These are phyloP conservation scores for Colletotrichum musicola DNA, from an alignment of 2,329 filamentous ascomycete genomes.

Conservation along the genomic window DNA sequence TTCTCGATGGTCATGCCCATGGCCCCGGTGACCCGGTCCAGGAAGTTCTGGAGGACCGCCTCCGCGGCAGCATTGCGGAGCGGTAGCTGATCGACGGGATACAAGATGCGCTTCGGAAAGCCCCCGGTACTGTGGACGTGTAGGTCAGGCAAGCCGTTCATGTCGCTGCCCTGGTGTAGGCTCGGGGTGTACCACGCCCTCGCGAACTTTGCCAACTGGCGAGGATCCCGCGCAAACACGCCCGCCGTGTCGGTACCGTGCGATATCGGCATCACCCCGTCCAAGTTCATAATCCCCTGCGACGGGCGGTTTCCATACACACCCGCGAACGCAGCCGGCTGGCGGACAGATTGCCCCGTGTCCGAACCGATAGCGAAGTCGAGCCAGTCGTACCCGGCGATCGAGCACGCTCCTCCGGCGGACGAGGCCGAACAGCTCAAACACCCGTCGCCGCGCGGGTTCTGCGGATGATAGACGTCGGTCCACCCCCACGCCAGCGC, in stretches of 20 bases:
- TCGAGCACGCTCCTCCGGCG: conserved; percentile 43
- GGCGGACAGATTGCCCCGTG: conserved; percentile 44
- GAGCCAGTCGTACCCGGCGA: conserved; percentile 48
- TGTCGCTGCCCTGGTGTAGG: conserved; percentile 48
- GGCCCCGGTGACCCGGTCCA: conserved; percentile 48
- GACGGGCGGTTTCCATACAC: conserved; percentile 47
- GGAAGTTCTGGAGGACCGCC: conserved; percentile 51
- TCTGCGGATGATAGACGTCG: conserved; percentile 56
- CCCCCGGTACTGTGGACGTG: conserved; percentile 48
- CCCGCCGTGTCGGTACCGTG: conserved; percentile 46
- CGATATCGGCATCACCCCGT: conserved; percentile 43
- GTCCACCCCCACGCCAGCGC: conserved; percentile 59
- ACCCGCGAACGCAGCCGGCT: conserved; percentile 45
- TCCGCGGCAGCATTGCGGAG: conserved; percentile 55
- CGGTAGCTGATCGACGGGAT: conserved; percentile 55
- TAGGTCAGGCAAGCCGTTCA: conserved; percentile 53
- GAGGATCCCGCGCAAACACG: conserved; percentile 44
- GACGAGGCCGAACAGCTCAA: conserved; percentile 46
- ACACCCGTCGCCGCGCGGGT: conserved; percentile 62
- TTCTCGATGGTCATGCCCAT: conserved; percentile 53
- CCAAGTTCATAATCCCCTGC: conserved; percentile 43
- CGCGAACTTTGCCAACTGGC: conserved; percentile 49
- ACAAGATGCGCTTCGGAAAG: conserved; percentile 54
- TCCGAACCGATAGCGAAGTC: conserved; percentile 43
- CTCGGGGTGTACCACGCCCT: conserved; percentile 53